These are phyloP conservation scores for Parietichytrium sp. DNA, from an alignment of 108 stramenopile species.

Conservation along the genomic window DNA sequence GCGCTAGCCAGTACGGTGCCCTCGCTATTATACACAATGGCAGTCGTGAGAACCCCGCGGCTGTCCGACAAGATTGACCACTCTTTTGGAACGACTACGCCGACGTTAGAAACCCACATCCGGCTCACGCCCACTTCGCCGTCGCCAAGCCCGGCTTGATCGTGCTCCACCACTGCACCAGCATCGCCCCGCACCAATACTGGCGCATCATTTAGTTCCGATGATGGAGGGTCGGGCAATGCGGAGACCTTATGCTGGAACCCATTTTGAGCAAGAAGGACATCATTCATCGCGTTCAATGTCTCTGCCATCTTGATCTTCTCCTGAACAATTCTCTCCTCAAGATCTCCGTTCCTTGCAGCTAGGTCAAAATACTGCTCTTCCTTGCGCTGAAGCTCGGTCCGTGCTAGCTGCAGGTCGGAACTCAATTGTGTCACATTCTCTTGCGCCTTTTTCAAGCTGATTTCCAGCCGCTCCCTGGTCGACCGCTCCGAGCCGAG, in stretches of 20 bases:
- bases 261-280: background rate
- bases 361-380: background rate
- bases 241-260: background rate
- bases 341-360: background rate
- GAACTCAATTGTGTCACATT: background rate
- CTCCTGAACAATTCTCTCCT: background rate
- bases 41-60: background rate
- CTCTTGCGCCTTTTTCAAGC: background rate
- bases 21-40: background rate
- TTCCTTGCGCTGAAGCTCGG: background rate
- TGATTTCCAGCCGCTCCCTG: background rate
- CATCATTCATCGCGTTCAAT: constrained; percentile 25
- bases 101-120: constrained; percentile 21
- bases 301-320: constrained; percentile 32
- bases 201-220: background rate
- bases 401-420: background rate
- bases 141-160: too few relatives aligned
- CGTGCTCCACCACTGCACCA: background rate
- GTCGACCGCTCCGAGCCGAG: background rate
- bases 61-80: background rate
- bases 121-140: too few relatives aligned
- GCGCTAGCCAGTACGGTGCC: background rate
- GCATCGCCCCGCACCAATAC: too few relatives aligned
- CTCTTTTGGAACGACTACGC: background rate
- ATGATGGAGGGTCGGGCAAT: too few relatives aligned